A percentile compares a stretch with the other conserved stretches of the same genome.
Conservation (phyloP, 495 filamentous ascomycete species). For the Xylaria flabelliformis region DNA sequence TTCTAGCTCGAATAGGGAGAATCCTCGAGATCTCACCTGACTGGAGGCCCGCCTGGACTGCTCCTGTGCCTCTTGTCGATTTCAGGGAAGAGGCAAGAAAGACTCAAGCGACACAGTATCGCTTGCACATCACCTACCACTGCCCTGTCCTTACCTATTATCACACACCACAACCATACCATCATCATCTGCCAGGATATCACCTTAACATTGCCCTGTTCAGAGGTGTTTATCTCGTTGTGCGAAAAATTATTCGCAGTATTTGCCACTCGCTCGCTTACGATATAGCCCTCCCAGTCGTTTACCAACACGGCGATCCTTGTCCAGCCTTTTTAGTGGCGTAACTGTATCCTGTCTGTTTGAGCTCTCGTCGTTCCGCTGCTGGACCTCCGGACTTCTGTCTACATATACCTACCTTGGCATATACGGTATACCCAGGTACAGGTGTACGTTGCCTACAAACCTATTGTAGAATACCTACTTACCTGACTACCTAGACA, state of each 20-base stretch:
- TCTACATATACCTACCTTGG: background rate
- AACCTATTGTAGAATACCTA: background rate
- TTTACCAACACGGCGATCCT: slow-evolving; percentile 30
- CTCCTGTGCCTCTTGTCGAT: slow-evolving; percentile 8
- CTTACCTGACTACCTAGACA: background rate
- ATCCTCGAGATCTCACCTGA: slow-evolving; percentile 35
- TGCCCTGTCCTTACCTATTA: background rate
- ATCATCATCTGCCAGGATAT: slow-evolving; percentile 1
- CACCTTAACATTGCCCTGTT: background rate
- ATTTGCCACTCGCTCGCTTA: slow-evolving; percentile 20
- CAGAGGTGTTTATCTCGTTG: slow-evolving; percentile 1
- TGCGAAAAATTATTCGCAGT: background rate
- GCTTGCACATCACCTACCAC: background rate
- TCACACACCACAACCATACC: background rate
- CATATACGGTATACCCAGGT: background rate
- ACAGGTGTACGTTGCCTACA: background rate
- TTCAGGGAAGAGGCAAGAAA: background rate
- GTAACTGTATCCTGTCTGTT: slow-evolving; percentile 37
- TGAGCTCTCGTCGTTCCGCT: background rate
- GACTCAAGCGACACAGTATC: background rate
- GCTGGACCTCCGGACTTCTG: slow-evolving; percentile 1
- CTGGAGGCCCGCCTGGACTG: slow-evolving; percentile 27
- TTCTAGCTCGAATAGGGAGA: slow-evolving; percentile 35
- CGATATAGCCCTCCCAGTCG: background rate
- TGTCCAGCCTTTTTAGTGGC: slow-evolving; percentile 36